These are phyloP conservation scores for Mentha longifolia DNA, from an alignment of 257 asterid species.

Conservation along the genomic window DNA sequence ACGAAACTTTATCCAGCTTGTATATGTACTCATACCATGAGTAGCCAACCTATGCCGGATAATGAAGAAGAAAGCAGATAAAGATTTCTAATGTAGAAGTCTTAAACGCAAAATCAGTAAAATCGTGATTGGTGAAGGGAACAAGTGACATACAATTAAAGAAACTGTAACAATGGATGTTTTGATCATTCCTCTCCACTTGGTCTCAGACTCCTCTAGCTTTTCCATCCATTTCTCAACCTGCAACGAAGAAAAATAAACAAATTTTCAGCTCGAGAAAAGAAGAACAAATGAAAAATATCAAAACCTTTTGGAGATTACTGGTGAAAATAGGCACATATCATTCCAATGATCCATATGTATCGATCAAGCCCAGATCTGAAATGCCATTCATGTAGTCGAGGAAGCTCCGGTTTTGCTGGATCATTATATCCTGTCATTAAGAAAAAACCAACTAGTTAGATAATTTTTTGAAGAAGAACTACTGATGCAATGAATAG, in stretches of 20 bases:
- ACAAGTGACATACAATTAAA: constrained; percentile 45
- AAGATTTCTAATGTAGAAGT: constrained; percentile 5
- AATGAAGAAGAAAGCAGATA: constrained; percentile 20
- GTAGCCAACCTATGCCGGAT: constrained; percentile 53
- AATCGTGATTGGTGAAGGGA: constrained; percentile 3
- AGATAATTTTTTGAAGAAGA: neutral
- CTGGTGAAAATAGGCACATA: constrained; percentile 95
- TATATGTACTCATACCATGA: constrained; percentile 78
- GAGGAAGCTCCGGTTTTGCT: constrained; percentile 88
- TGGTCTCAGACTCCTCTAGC: constrained; percentile 76
- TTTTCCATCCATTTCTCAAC: constrained; percentile 92
- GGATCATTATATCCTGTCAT: constrained; percentile 86
- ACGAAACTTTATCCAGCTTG: constrained; percentile 78
- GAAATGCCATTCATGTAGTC: constrained; percentile 94
- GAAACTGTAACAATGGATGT: constrained; percentile 54
- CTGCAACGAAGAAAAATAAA: constrained; percentile 41
- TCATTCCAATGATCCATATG: constrained; percentile 93
- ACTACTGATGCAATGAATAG: constrained; percentile 3
- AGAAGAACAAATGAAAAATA: neutral
- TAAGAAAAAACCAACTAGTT: constrained; percentile 7
- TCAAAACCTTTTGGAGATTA: constrained; percentile 36
- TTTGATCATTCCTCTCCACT: constrained; percentile 63
- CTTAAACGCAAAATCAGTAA: neutral
- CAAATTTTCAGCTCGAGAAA: constrained; percentile 28
- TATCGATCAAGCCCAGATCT: constrained; percentile 97